Conservation (phyloP, 2,329 filamentous ascomycete species). For the Pseudocercospora cruenta region DNA sequence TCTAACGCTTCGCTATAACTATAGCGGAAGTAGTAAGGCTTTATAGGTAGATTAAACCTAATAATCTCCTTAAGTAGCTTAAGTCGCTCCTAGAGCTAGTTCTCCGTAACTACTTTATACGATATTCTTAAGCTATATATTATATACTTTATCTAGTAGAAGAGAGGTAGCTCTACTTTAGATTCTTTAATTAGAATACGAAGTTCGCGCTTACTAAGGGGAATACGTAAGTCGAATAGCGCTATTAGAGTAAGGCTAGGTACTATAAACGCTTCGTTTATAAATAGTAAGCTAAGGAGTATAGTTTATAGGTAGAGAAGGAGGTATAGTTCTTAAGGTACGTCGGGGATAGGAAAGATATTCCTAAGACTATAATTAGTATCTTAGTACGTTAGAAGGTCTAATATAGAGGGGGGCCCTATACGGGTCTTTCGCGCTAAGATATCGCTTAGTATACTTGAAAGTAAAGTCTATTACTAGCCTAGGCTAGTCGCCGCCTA, state of each 20-base stretch:
- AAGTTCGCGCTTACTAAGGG: conserved; percentile 15
- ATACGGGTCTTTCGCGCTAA: conserved; percentile 27
- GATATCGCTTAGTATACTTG: conserved; percentile 26
- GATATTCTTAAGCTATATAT: too few species aligned
- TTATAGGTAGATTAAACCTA: too few species aligned
- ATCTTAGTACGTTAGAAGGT: not conserved
- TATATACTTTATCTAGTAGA: too few species aligned
- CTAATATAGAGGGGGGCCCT: not conserved
- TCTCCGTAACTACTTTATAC: too few species aligned
- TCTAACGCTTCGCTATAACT: conserved; percentile 22
- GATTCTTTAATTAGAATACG: conserved; percentile 13
- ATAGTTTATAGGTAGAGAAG: conserved; percentile 24
- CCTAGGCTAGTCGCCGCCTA: conserved; percentile 16
- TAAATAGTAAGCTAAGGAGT: conserved; percentile 21
- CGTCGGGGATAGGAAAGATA: conserved; percentile 21
- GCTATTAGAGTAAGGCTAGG: too few species aligned
- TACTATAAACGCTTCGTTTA: conserved; percentile 19
- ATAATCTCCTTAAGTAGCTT: too few species aligned
- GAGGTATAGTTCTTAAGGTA: conserved; percentile 21
- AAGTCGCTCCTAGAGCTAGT: too few species aligned
- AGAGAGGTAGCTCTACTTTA: too few species aligned
- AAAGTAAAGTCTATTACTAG: conserved; percentile 25
- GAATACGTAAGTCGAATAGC: too few species aligned
- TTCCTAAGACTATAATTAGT: conserved; percentile 16
- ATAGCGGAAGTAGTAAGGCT: too few species aligned